Evolutionary conservation across 768 basidiomycete genomes (phyloP).

Genomic region (Piloderma croceum): DNA sequence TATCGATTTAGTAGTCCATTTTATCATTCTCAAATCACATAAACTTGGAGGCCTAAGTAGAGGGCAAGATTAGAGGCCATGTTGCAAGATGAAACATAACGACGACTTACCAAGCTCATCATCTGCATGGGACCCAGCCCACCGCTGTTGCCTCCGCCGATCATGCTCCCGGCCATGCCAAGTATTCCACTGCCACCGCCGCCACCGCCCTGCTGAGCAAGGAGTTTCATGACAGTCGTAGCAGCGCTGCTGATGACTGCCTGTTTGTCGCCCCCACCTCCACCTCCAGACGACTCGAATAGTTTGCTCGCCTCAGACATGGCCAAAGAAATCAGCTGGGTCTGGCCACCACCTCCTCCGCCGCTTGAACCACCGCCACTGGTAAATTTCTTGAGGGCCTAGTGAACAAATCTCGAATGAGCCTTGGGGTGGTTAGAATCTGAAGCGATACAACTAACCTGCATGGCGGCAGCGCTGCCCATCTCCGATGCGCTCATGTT

Average conservation of each 20-base stretch:
- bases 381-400: conserved; percentile 68
- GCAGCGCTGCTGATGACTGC: conserved; percentile 82
- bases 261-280: conserved; percentile 66
- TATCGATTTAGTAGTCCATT: neutral
- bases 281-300: conserved; percentile 65
- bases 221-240: conserved; percentile 78
- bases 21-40: conserved; percentile 11
- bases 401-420: conserved; percentile 4
- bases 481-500: conserved; percentile 52
- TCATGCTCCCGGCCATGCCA: too few relatives aligned
- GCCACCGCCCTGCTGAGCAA: conserved; percentile 64
- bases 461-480: conserved; percentile 74
- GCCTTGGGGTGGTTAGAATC: too few relatives aligned
- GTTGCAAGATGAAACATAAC: neutral
- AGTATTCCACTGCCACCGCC: too few relatives aligned
- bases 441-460: conserved; percentile 34
- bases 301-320: conserved; percentile 78
- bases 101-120: conserved; percentile 52
- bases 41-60: conserved; percentile 26
- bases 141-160: conserved; percentile 64
- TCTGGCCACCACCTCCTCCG: conserved; percentile 41
- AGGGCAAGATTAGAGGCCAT: neutral
- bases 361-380: conserved; percentile 35
- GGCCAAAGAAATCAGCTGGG: conserved; percentile 75
- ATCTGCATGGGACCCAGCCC: conserved; percentile 58